Base-by-base conservation (phyloP, 2,329 filamentous ascomycete genomes). In the Cyphellophora europaea region DNA sequence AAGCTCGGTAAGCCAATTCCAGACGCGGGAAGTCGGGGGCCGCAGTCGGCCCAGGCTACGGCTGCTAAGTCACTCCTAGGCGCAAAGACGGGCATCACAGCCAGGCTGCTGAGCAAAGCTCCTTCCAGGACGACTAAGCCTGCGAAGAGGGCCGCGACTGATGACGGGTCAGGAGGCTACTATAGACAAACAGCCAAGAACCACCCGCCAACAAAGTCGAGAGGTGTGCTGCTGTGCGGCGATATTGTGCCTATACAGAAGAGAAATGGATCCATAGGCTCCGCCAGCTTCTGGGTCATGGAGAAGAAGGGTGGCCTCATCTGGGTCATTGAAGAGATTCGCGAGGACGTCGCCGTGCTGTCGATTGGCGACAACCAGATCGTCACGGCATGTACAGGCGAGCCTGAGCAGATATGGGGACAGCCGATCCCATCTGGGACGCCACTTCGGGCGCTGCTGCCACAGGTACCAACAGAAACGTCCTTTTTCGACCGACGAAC, bases 161-260 rank as follows among this genome's bases (percentile, higher is more conserved):
- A 77, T 41, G 73, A 79, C 49, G 74, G 74, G 5, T 71, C 67
- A 41, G 58, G 58, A 16, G 59, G 41, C 54, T n/a, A 59, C 54
- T 42, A 62, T 49, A 58, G 61, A 47, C 38, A 41, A 25, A 61
- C 63, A 47, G 56, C 49, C 71, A 45, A 63, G 19, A 71, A 87
- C 48, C 82, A 88, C 50, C 70, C 76, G 34, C 75, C 72, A 46
- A 81, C 74, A 49, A 87, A 84, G 45, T 93, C 86, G 15, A 73
- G 87, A 49, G 89, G 89, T 3, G 91, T 98, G 16, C 61, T 98
- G 34, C 71, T 98, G 1, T 98, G 91, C 49, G 91, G 91, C 28
- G 91, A 98, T 56, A 89, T 98, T n/a, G 86, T 98, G 12, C 91
- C 91, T 0, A 98, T 98, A 40, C 83, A 88, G 56, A 98, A 96